Conservation (phyloP, 108 stramenopile genomes). For the Ochromonas danica region DNA sequence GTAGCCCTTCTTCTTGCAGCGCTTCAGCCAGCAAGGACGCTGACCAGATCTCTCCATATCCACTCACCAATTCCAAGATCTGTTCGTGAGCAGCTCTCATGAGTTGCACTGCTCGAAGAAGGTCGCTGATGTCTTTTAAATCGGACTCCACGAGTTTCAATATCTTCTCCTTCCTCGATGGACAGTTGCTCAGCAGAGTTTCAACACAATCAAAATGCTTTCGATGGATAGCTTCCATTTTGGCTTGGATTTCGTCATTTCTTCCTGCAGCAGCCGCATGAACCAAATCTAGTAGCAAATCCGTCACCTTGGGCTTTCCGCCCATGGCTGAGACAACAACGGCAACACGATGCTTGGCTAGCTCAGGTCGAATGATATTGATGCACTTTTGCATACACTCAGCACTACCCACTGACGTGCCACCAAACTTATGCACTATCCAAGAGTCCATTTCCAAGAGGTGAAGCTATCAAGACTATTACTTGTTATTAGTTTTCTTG, state of each 20-base stretch:
- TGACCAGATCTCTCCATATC: constrained; percentile 83
- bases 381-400: constrained; percentile 41
- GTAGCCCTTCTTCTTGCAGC: constrained; percentile 48
- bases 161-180: constrained; percentile 41
- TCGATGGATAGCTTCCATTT: constrained; percentile 24
- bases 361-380: constrained; percentile 48
- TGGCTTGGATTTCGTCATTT: constrained; percentile 47
- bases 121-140: constrained; percentile 67
- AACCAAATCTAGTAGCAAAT: constrained; percentile 72
- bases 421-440: constrained; percentile 53
- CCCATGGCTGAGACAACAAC: constrained; percentile 73
- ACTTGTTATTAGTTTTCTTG: no score
- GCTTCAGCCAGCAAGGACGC: constrained; percentile 66
- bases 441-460: constrained; percentile 34
- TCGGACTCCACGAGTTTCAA: constrained; percentile 57
- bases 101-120: constrained; percentile 72
- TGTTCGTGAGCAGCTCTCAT: constrained; percentile 49
- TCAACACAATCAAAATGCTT: constrained; percentile 22
- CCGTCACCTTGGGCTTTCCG: constrained; percentile 83
- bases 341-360: constrained; percentile 67
- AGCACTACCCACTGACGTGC: constrained; percentile 51
- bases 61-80: constrained; percentile 59
- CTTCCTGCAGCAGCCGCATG: constrained; percentile 58
- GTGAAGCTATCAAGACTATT: no score
- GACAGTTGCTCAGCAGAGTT: not conserved